phyloP scores from a whole-genome alignment of 805 yeast species.

The Myxozyma neotropica region DNA sequence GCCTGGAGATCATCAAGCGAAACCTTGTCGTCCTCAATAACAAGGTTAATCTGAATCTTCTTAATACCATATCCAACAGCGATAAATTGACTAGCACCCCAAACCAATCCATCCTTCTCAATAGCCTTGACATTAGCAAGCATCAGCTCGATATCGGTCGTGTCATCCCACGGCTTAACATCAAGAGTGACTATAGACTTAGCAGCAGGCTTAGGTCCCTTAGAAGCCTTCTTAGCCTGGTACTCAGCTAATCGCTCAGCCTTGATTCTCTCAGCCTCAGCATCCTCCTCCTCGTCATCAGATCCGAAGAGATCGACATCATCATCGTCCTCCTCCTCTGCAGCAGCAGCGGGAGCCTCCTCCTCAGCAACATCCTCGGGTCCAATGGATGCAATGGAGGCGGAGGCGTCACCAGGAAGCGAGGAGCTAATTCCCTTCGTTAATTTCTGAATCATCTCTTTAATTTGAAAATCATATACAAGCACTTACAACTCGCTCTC shows the following conservation, averaged over 20 bases:
- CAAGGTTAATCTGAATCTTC: slow-evolving; percentile 98
- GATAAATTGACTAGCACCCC: slow-evolving; percentile 98
- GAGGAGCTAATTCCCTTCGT: slow-evolving; percentile 51
- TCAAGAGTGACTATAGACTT: slow-evolving; percentile 95
- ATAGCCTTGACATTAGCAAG: slow-evolving; percentile 82
- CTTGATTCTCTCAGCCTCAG: slow-evolving; percentile 95
- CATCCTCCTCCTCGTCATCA: slow-evolving; percentile 92
- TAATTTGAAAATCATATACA: slow-evolving; percentile 38
- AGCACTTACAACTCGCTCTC: slow-evolving; percentile 77
- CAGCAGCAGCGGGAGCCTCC: slow-evolving; percentile 58
- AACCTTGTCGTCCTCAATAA: slow-evolving; percentile 95
- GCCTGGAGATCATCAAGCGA: slow-evolving; percentile 80
- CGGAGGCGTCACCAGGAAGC: slow-evolving; percentile 62
- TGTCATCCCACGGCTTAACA: slow-evolving; percentile 99
- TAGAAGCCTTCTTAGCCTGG: slow-evolving; percentile 95
- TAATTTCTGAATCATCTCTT: neutral
- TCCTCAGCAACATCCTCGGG: slow-evolving; percentile 50
- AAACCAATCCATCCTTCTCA: slow-evolving; percentile 87
- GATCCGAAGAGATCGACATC: slow-evolving; percentile 95
- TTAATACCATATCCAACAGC: slow-evolving; percentile 99
- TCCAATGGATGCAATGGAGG: slow-evolving; percentile 41
- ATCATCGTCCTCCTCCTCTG: slow-evolving; percentile 81
- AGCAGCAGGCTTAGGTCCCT: slow-evolving; percentile 98
- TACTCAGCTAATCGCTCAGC: slow-evolving; percentile 97
- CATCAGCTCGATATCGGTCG: slow-evolving; percentile 90